These are phyloP conservation scores for Aspergillus vadensis DNA, from an alignment of 2,329 filamentous ascomycete genomes.

Conservation along the genomic window DNA sequence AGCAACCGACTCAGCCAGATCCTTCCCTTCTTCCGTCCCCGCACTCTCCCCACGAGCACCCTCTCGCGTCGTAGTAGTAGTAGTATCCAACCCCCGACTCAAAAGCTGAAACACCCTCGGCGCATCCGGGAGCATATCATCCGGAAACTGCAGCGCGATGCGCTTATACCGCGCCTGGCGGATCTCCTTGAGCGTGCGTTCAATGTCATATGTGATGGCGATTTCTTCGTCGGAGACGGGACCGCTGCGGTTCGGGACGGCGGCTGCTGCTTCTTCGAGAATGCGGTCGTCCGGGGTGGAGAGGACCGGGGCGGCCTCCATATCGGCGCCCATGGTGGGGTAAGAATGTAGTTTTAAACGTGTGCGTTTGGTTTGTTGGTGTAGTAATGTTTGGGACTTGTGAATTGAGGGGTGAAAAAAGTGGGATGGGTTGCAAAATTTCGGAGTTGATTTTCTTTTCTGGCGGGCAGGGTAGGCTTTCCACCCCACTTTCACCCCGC, in stretches of 20 bases:
- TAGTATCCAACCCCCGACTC: slow-evolving; percentile 50
- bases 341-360: too few relatives aligned
- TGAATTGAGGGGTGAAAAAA: slow-evolving; percentile 11
- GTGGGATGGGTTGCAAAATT: slow-evolving; percentile 20
- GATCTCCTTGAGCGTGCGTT: slow-evolving; percentile 76
- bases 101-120: slow-evolving; percentile 74
- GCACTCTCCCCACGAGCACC: slow-evolving; percentile 14
- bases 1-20: slow-evolving; percentile 29
- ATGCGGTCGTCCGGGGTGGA: slow-evolving; percentile 65
- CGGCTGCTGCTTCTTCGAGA: slow-evolving; percentile 44
- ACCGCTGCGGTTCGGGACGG: slow-evolving; percentile 31
- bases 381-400: too few relatives aligned
- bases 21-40: slow-evolving; percentile 11
- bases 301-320: slow-evolving; percentile 57
- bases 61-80: slow-evolving; percentile 16
- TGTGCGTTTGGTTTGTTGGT: too few relatives aligned
- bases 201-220: slow-evolving; percentile 77
- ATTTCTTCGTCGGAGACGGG: slow-evolving; percentile 68
- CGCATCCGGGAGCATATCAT: slow-evolving; percentile 86
- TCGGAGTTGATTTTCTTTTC: slow-evolving; percentile 16
- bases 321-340: slow-evolving; percentile 33
- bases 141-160: slow-evolving; percentile 92
- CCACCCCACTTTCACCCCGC: slow-evolving; percentile 38
- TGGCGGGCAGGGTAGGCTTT: too few relatives aligned
- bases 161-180: slow-evolving; percentile 69